Base-by-base conservation (phyloP, 169 alveolate species). In the Plasmodium inui region DNA sequence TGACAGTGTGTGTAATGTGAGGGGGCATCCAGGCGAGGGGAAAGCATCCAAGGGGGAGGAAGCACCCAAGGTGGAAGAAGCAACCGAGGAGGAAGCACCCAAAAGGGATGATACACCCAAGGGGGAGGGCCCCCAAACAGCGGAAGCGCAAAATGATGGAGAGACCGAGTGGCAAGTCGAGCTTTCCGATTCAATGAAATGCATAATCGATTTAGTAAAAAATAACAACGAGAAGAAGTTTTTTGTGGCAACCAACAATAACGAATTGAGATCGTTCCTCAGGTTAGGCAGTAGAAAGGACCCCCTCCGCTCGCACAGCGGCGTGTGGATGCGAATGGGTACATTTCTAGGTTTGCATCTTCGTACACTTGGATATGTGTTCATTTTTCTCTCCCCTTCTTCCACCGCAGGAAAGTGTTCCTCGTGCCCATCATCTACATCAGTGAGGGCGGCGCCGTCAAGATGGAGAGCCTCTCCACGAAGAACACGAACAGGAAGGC, bases 161-260 rank as follows among this genome's bases (percentile, higher is more conserved):
- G 26, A 74, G 28, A 74, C 26, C 19, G 92, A 41, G 46, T 22
- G 72, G 34, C 7, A 28, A 26, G 28, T 32, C 0, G 70, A 73
- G 3, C 55, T 89, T 32, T 57, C 88, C 71, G 94, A 78, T 41
- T 89, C 94, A 34, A 80, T 80, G 82, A 89, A 89, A 79, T 89
- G 94, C 50, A 89, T 89, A n/a, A 78, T 89, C 1, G 94, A 89
- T 39, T 79, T 89, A 28, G 94, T 89, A 61, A 89, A 89, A 78
- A 89, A 89, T 39, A 89, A 89, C 61, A 89, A 89, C 50, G 94
- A 89, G 72, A 89, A 89, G 50, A 89, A 89, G 26, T 89, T 89
- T 80, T 89, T 89, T 50, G 67, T 89, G 41, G 88, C 83, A n/a
- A 89, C 94, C 6, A 89, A 89, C 32, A 89, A 89, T 57, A 3